Percentiles rank a stretch among this genome's conserved stretches.
phyloP scores from a whole-genome alignment of 225 moss, liverwort and hornwort species.

The Rhytidiadelphus loreus region DNA sequence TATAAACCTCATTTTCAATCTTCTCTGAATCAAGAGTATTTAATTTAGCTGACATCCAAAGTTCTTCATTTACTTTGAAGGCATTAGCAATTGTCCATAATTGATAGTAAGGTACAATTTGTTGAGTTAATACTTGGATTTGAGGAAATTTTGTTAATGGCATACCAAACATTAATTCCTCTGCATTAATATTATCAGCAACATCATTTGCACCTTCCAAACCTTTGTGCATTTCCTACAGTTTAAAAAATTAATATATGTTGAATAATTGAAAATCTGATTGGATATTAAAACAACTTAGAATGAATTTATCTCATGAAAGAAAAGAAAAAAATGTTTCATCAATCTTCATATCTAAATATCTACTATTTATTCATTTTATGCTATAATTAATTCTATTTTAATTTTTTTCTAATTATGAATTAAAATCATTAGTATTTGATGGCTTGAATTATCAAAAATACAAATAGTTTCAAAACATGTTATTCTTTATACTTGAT shows the following conservation, averaged over 20 bases:
- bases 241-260: neutral
- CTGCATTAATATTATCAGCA: conserved; percentile 47
- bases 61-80: conserved; percentile 68
- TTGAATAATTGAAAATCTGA: neutral
- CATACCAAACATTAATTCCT: conserved; percentile 86
- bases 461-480: neutral
- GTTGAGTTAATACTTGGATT: conserved; percentile 48
- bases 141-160: conserved; percentile 74
- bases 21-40: conserved; percentile 62
- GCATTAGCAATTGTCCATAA: conserved; percentile 68
- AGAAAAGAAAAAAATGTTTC: neutral
- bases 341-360: too few species aligned
- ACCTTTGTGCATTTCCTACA: conserved; percentile 49
- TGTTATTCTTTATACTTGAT: neutral
- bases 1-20: conserved; percentile 67
- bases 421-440: neutral
- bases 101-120: conserved; percentile 61
- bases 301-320: neutral
- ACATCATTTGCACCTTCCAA: conserved; percentile 59
- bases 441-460: rapidly evolving
- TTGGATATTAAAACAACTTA: neutral
- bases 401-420: too few species aligned
- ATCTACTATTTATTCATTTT: neutral
- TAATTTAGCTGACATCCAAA: conserved; percentile 79
- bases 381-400: rapidly evolving